Conservation (phyloP, 2,329 filamentous ascomycete genomes). For the Phaeosphaeriaceae sp. region DNA sequence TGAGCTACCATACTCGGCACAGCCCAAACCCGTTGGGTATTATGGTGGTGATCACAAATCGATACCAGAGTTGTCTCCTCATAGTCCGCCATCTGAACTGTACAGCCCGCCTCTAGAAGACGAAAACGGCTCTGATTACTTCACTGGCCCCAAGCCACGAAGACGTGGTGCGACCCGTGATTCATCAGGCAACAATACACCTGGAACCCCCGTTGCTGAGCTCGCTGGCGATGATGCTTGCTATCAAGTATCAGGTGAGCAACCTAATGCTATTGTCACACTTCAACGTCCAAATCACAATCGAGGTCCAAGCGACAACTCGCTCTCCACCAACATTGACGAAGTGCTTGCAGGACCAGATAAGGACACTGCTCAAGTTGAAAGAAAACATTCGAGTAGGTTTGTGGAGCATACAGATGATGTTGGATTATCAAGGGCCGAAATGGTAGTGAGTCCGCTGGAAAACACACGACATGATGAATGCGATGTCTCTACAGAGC, state of each 20-base stretch:
- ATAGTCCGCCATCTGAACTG: conserved; percentile 42
- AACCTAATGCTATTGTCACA: conserved; percentile 21
- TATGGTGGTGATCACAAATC: conserved; percentile 35
- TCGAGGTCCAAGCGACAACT: conserved; percentile 36
- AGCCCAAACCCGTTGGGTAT: conserved; percentile 30
- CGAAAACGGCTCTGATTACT: conserved; percentile 34
- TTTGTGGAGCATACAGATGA: conserved; percentile 5
- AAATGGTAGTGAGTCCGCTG: conserved; percentile 5
- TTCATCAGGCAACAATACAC: conserved; percentile 34
- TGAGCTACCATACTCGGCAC: conserved; percentile 33
- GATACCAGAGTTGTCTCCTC: conserved; percentile 42
- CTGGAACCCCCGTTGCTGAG: conserved; percentile 36
- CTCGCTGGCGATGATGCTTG: conserved; percentile 38
- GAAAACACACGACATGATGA: conserved; percentile 3
- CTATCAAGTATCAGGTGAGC: conserved; percentile 19
- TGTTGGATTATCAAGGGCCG: not conserved
- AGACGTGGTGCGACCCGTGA: conserved; percentile 32
- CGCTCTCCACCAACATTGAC: conserved; percentile 38
- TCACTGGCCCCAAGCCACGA: conserved; percentile 24
- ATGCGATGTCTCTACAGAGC: not conserved
- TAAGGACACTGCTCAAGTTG: not conserved
- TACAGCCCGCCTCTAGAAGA: conserved; percentile 37
- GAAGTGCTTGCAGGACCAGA: conserved; percentile 22
- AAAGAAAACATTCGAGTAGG: conserved; percentile 4
- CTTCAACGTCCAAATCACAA: conserved; percentile 22